Percentiles rank a stretch among this genome's conserved stretches.
Conservation (phyloP, 805 yeast species). For the Henningerozyma blattae region DNA sequence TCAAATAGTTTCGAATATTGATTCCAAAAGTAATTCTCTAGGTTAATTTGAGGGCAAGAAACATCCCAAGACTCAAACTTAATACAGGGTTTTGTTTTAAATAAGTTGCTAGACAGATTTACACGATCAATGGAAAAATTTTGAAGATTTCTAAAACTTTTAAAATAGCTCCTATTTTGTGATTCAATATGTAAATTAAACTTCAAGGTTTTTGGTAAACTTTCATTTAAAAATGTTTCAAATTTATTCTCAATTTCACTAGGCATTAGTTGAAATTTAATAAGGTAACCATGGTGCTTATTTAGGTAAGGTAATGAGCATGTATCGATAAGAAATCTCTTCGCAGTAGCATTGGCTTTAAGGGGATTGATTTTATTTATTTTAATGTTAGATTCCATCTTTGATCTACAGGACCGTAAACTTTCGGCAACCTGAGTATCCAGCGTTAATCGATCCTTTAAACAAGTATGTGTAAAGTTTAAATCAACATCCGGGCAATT, state of each 20-base stretch:
- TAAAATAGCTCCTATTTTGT: not conserved
- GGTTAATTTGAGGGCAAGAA: not conserved
- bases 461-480: not conserved
- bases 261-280: not conserved
- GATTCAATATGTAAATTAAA: not conserved
- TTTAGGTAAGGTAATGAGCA: not conserved
- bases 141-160: not conserved
- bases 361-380: too few relatives aligned
- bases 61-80: not conserved
- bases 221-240: not conserved
- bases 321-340: not conserved
- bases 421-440: not conserved
- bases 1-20: conserved; percentile 6
- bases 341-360: too few relatives aligned
- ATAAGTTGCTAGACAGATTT: not conserved
- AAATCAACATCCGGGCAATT: too few relatives aligned
- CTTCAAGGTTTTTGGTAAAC: not conserved
- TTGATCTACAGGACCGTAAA: not conserved
- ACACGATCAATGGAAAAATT: not conserved
- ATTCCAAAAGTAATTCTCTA: conserved; percentile 1
- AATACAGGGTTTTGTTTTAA: not conserved
- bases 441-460: not conserved
- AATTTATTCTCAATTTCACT: not conserved
- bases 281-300: not conserved
- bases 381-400: too few relatives aligned